Percentiles rank a stretch among this genome's conserved stretches.
phyloP scores from a whole-genome alignment of 2,329 filamentous ascomycete genomes.

The Reticulascus tulasneorum region DNA sequence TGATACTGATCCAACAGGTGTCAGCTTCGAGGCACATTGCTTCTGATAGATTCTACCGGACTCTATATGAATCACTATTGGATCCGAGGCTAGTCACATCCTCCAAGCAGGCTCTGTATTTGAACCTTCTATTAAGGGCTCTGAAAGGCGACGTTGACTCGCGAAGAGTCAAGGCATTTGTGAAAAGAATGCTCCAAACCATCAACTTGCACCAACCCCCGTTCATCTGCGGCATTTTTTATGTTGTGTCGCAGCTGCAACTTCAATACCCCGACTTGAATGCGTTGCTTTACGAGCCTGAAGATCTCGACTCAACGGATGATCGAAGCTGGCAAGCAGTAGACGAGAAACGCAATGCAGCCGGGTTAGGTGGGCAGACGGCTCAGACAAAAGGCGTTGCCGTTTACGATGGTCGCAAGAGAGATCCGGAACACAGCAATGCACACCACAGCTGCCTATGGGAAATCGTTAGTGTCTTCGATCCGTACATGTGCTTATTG shows the following conservation, averaged over 20 bases:
- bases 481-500: not conserved
- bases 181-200: conserved; percentile 87
- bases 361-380: conserved; percentile 22
- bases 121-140: conserved; percentile 85
- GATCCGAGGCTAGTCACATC: conserved; percentile 85
- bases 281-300: conserved; percentile 74
- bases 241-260: conserved; percentile 78
- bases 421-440: conserved; percentile 86
- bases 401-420: conserved; percentile 83
- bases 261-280: conserved; percentile 75
- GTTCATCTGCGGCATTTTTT: conserved; percentile 90
- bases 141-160: conserved; percentile 88
- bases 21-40: conserved; percentile 75
- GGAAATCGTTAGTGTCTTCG: conserved; percentile 69
- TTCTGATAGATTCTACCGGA: conserved; percentile 89
- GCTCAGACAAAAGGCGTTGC: conserved; percentile 21
- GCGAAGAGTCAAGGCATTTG: conserved; percentile 90
- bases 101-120: conserved; percentile 91
- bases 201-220: conserved; percentile 85
- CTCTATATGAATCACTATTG: conserved; percentile 88
- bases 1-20: conserved; percentile 92
- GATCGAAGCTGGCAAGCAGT: conserved; percentile 64
- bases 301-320: conserved; percentile 61
- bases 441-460: conserved; percentile 92
- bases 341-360: conserved; percentile 39